Base-by-base conservation (phyloP, 2,329 filamentous ascomycete genomes). In the Drechslerella stenobrocha region DNA sequence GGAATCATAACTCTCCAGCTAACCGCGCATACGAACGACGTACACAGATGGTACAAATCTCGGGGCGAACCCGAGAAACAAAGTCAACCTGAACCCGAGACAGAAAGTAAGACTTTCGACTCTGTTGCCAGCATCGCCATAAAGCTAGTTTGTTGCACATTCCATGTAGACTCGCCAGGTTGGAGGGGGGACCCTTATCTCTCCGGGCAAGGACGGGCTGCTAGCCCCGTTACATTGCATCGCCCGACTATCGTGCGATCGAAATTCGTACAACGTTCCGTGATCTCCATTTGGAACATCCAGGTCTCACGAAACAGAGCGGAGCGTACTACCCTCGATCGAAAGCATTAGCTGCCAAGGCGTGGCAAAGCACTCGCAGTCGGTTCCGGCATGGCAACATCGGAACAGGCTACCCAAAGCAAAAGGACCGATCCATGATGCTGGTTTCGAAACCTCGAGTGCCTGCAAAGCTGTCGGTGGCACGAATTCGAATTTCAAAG, bases 401-500 rank as follows among this genome's bases (percentile, higher is more conserved):
- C 9, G 34, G 50, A 42, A 53, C 22, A 44, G 20, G 46, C n/a
- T 50, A 32, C 46, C 23, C 15, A 28, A 32, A 28, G 46, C n/a
- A n/a, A 50, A 26, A 30, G 11, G 1, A 23, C n/a, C 2, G 34
- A n/a, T 32, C n/a, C 18, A 28, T 42, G 24, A n/a, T 52, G 26
- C 26, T 18, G 15, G 56, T 52, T 59, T 52, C 56, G 24, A 15
- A 13, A 28, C 45, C 35, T 37, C 30, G 52, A 18, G 20, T n/a
- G 15, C 9, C 4, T 20, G 37, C 11, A 37, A 7, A 37, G 37
- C 18, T 20, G 37, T 42, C 15, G 37, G 9, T 42, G 7, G 37
- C 9, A 42, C 37, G 37, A 3, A 20, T 42, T 42, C 9, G 15
- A 20, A 3, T n/a, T n/a, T 42, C 11, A 11, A 30, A 30, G 5